Percentiles rank a stretch among this genome's conserved stretches.
Conservation (phyloP, 257 asterid species). For the Przewalskia tangutica region DNA sequence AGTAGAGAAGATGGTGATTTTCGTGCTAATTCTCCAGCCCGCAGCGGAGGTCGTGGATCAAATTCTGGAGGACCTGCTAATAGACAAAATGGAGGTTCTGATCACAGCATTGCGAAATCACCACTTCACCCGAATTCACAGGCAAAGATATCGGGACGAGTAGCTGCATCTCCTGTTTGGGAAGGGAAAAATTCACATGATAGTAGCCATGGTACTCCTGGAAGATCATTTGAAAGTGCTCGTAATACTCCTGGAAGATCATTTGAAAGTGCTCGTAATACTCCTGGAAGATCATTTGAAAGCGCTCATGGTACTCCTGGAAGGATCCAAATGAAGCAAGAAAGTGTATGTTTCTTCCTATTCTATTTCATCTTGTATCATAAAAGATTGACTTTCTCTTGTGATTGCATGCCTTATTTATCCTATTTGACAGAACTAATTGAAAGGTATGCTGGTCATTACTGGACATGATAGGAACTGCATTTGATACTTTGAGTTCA, state of each 20-base stretch:
- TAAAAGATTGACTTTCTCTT: neutral
- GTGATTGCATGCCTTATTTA: neutral
- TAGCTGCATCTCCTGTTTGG: slow-evolving; percentile 54
- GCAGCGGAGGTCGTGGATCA: slow-evolving; percentile 34
- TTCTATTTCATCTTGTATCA: neutral
- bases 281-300: slow-evolving; percentile 23
- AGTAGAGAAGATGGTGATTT: slow-evolving; percentile 38
- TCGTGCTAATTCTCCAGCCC: slow-evolving; percentile 33
- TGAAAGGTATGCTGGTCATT: too few relatives aligned
- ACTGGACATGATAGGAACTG: neutral
- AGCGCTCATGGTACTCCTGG: slow-evolving; percentile 18
- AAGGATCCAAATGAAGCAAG: slow-evolving; percentile 20
- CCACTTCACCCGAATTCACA: slow-evolving; percentile 61
- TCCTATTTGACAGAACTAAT: neutral
- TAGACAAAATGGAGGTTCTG: slow-evolving; percentile 47
- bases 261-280: neutral
- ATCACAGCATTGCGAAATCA: slow-evolving; percentile 53
- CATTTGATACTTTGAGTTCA: neutral
- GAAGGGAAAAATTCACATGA: slow-evolving; percentile 49
- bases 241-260: slow-evolving; percentile 18
- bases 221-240: slow-evolving; percentile 18
- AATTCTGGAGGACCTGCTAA: slow-evolving; percentile 26
- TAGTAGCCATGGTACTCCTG: slow-evolving; percentile 36
- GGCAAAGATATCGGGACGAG: slow-evolving; percentile 32
- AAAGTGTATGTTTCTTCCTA: slow-evolving; percentile 43